Conservation (phyloP, 2,329 filamentous ascomycete species). For the Exophiala viscosa region DNA sequence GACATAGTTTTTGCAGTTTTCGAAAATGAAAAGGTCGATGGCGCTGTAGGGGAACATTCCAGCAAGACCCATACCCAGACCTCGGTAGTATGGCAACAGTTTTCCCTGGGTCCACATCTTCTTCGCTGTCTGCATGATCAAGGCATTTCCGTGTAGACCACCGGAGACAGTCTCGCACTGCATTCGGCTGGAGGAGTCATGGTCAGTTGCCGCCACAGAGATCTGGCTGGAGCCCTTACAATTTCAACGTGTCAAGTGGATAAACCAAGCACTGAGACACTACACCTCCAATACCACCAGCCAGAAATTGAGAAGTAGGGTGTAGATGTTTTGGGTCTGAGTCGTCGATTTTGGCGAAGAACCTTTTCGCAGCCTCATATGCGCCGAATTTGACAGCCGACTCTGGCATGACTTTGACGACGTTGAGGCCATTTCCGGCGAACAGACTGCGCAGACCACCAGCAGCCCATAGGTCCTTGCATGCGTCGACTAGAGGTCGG, state of each 20-base stretch:
- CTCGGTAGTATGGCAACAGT: conserved; percentile 76
- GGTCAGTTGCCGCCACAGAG: neutral
- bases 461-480: conserved; percentile 74
- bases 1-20: conserved; percentile 78
- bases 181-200: conserved; percentile 58
- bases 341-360: conserved; percentile 80
- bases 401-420: conserved; percentile 97
- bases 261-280: conserved; percentile 91
- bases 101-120: conserved; percentile 83
- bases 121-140: conserved; percentile 75
- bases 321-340: conserved; percentile 74
- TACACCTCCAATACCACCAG: conserved; percentile 89
- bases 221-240: conserved; percentile 44
- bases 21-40: conserved; percentile 93
- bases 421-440: conserved; percentile 93
- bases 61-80: conserved; percentile 85
- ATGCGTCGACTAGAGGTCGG: conserved; percentile 67
- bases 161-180: conserved; percentile 91
- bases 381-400: conserved; percentile 98
- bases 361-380: conserved; percentile 90
- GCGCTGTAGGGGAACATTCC: conserved; percentile 98
- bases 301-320: conserved; percentile 81
- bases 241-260: conserved; percentile 68
- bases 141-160: conserved; percentile 74
- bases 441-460: conserved; percentile 88